Base-by-base conservation (phyloP, 1,139 yeast genomes). In the Candida labiduridarum region DNA sequence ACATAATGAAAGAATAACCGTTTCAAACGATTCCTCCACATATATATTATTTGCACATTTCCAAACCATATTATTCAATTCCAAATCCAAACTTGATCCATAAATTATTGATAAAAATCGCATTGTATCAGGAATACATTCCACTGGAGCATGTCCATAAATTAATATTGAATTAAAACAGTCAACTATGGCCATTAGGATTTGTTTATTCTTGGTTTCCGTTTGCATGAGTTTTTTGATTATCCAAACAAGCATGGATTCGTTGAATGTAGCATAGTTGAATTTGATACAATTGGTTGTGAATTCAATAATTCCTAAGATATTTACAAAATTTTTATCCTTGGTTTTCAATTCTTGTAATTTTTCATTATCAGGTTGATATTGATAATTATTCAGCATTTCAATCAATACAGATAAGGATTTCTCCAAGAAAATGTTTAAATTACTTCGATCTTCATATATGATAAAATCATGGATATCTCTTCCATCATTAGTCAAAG, bases 401-500 rank as follows among this genome's bases (percentile, higher is more conserved):
- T 48, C 54, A 2, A 59, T 57, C 7, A 64, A 38, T 0, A 56
- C 56, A 15, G 41, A 39, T 15, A 67, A 46, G 10, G 61, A 54
- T 4, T 52, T 45, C 18, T 47, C 44, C 9, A 67, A 44, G 47
- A 65, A 65, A 14, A 51, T 49, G 6, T 78, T 67, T 46, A 86
- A 64, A 33, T 83, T 80, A 42, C 61, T 61, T 7, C 68, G 67
- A 22, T 65, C 68, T 47, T 78, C 77, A 38, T 79, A 77, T 15
- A 82, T 72, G 49, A 82, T 76, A 47, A 84, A 74, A 45, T 84
- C 89, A 50, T 79, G 79, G 44, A 86, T 68, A 49, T 84, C 84
- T 42, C 78, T 70, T 0, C 95, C 96, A 53, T 81, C 74, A 38
- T 77, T 74, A 0, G 96, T 83, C 44, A 89, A 70, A 0, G 66